These are phyloP conservation scores for Arthrobotrys sinensis DNA, from an alignment of 2,329 filamentous ascomycete species.

Conservation along the genomic window DNA sequence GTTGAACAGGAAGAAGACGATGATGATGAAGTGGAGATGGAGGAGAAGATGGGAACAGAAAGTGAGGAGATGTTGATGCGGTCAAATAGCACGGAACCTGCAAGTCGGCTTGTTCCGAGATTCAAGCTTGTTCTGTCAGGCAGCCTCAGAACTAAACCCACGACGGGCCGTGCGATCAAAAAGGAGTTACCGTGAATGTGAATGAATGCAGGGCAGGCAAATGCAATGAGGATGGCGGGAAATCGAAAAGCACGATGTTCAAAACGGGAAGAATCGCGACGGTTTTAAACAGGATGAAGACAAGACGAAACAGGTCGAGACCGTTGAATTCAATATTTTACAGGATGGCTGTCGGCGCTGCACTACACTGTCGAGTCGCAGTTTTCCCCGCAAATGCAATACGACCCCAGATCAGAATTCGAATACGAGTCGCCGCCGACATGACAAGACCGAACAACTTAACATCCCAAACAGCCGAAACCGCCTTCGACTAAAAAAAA, in stretches of 20 bases:
- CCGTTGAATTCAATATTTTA: too few relatives aligned
- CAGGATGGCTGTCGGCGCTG: too few relatives aligned
- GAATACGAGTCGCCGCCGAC: too few relatives aligned
- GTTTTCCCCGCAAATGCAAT: too few relatives aligned
- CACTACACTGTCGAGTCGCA: too few relatives aligned
- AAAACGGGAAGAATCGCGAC: not conserved
- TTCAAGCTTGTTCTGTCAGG: not conserved
- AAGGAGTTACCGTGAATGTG: not conserved
- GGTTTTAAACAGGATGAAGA: too few relatives aligned
- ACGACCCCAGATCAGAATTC: too few relatives aligned
- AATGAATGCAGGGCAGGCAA: not conserved
- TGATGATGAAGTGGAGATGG: not conserved
- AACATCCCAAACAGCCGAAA: not conserved
- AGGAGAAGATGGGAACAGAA: not conserved
- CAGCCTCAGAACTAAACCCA: not conserved
- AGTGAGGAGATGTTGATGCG: not conserved
- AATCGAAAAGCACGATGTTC: too few relatives aligned
- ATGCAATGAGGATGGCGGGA: not conserved
- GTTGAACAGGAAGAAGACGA: too few relatives aligned
- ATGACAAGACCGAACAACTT: too few relatives aligned
- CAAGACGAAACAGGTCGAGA: not conserved
- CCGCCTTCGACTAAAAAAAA: not conserved
- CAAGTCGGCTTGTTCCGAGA: conserved; percentile 32
- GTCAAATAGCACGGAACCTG: not conserved
- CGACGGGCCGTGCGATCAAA: conserved; percentile 2